phyloP scores from a whole-genome alignment of 164 flowering plant genomes.

The Euptelea pleiosperma region DNA sequence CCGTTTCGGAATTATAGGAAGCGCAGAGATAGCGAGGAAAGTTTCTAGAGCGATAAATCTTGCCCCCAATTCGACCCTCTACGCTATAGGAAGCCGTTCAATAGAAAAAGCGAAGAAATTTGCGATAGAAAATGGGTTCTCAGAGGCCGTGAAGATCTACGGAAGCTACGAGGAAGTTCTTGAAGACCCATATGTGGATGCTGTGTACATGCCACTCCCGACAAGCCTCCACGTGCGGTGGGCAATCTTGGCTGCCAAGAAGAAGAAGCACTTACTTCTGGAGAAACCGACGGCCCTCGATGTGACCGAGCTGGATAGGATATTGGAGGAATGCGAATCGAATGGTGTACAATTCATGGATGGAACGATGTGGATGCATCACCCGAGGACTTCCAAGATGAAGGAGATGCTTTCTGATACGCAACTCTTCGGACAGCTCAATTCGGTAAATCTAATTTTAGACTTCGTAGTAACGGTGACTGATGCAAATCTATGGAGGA shows the following conservation, averaged over 20 bases:
- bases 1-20: slow-evolving; percentile 38
- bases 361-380: slow-evolving; percentile 53
- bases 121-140: slow-evolving; percentile 16
- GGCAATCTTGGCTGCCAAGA: slow-evolving; percentile 38
- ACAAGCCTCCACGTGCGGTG: slow-evolving; percentile 36
- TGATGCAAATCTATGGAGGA: no score
- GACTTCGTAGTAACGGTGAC: no score
- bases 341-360: slow-evolving; percentile 57
- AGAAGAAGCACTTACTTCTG: slow-evolving; percentile 42
- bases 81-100: slow-evolving; percentile 42
- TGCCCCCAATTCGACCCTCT: slow-evolving; percentile 29
- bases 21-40: slow-evolving; percentile 38
- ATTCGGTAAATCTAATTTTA: slow-evolving; percentile 20
- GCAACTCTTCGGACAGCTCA: slow-evolving; percentile 23
- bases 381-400: slow-evolving; percentile 38
- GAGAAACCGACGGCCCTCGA: slow-evolving; percentile 44
- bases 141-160: slow-evolving; percentile 26
- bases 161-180: slow-evolving; percentile 36
- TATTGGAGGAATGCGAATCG: slow-evolving; percentile 31
- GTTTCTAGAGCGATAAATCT: slow-evolving; percentile 32
- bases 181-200: slow-evolving; percentile 40
- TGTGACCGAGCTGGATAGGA: slow-evolving; percentile 28
- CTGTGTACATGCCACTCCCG: slow-evolving; percentile 44
- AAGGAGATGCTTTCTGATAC: slow-evolving; percentile 25
- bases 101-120: slow-evolving; percentile 30